Percentiles rank a stretch among this genome's conserved stretches.
These are phyloP conservation scores for Sporothrix phasma DNA, from an alignment of 2,329 filamentous ascomycete genomes.

Conservation along the genomic window DNA sequence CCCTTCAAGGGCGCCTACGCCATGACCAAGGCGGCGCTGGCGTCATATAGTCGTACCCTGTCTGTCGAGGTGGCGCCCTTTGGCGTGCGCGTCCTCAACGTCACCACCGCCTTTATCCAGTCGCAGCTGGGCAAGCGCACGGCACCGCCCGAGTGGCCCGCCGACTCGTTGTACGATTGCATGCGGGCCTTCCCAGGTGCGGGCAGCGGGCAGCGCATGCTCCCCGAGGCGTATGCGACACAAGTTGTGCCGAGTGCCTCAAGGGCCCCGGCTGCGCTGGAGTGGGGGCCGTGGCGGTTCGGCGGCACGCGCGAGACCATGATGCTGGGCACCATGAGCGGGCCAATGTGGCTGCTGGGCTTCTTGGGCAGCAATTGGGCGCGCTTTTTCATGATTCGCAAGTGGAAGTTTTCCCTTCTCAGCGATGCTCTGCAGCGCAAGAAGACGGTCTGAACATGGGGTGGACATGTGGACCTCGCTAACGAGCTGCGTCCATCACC, in stretches of 20 bases:
- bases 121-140: conserved; percentile 40
- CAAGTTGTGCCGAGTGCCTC: conserved; percentile 15
- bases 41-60: conserved; percentile 42
- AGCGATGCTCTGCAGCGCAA: background rate
- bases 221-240: conserved; percentile 22
- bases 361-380: conserved; percentile 18
- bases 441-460: conserved; percentile 28
- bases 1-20: conserved; percentile 43
- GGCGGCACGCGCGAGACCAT: conserved; percentile 18
- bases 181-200: conserved; percentile 25
- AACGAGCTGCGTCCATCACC: no score
- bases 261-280: conserved; percentile 14
- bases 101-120: conserved; percentile 36
- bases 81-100: conserved; percentile 44
- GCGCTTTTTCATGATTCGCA: conserved; percentile 14
- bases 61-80: conserved; percentile 44
- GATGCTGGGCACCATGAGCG: conserved; percentile 15
- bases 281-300: conserved; percentile 15
- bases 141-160: conserved; percentile 34
- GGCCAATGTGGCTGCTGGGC: conserved; percentile 18
- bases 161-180: conserved; percentile 36
- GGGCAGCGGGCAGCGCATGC: conserved; percentile 21
- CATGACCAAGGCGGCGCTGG: conserved; percentile 45
- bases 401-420: conserved; percentile 16
- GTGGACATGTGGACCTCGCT: background rate